Conservation (phyloP, 1,284 basidiomycete genomes). For the Trametes pubescens region DNA sequence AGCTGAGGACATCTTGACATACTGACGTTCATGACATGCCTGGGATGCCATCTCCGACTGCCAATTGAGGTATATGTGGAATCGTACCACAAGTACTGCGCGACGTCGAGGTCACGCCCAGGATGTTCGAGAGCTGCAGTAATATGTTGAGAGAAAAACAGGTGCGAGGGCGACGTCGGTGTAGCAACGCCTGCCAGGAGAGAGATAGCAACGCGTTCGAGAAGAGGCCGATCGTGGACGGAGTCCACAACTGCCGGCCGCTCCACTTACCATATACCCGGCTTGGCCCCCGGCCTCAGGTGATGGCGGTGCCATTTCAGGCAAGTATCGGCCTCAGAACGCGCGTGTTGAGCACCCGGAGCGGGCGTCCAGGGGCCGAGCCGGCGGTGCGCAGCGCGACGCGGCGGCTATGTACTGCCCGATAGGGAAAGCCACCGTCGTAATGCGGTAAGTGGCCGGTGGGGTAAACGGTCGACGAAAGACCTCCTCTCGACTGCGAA, state of each 20-base stretch:
- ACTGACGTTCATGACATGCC: too few relatives aligned
- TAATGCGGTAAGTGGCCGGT: background rate
- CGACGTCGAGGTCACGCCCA: background rate
- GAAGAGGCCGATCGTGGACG: background rate
- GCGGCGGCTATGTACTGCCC: slow-evolving; percentile 13
- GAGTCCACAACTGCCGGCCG: background rate
- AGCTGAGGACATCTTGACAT: too few relatives aligned
- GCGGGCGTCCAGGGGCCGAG: background rate
- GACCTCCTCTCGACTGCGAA: background rate
- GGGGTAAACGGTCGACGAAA: background rate
- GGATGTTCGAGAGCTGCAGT: background rate
- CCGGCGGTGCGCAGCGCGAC: slow-evolving; percentile 10
- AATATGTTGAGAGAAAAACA: background rate
- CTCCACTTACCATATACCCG: background rate
- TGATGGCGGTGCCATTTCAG: slow-evolving; percentile 3
- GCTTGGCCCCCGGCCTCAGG: background rate
- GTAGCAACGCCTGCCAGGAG: slow-evolving; percentile 3
- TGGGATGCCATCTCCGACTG: too few relatives aligned
- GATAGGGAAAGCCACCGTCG: slow-evolving; percentile 8
- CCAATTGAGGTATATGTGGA: too few relatives aligned
- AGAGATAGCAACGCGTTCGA: background rate
- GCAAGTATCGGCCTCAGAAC: background rate
- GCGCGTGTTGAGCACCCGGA: too few relatives aligned
- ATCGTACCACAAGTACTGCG: too few relatives aligned
- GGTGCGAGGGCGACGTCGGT: background rate